Base-by-base conservation (phyloP, 2,329 filamentous ascomycete species). In the Rhinocladiella mackenziei region DNA sequence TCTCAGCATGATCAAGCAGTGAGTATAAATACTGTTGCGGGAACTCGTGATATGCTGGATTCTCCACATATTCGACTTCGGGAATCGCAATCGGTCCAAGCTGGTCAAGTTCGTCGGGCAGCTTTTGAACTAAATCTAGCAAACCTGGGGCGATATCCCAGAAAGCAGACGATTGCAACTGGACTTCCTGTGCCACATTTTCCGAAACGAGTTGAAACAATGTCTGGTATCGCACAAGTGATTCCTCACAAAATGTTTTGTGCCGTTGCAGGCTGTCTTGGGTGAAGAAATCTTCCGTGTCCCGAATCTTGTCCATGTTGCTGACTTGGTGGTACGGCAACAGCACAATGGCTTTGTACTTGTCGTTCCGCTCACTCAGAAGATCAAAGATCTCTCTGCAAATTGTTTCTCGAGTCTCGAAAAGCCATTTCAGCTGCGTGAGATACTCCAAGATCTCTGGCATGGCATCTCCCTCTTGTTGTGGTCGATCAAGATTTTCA, bases 61-160 rank as follows among this genome's bases (percentile, higher is more conserved):
- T 97, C 69, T 97, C 92, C 2, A 83, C 80, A 54, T 83, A 84
- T 65, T 98, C 92, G 13, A 79, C 72, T 0, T 76, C 62, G 0
- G 92, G 89, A 33, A 97, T 89, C 56, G 84, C 78, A 35, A 95
- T 77, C 18, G 77, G 61, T 17, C 66, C 56, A 13, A 46, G 19
- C 3, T 45, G 30, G 15, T 45, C 30, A 20, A 50, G 7, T 43
- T 48, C 28, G 56, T 74, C 66, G 2, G 45, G 43, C 18, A 57
- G 40, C 58, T 85, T 84, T 48, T 94, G 86, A 8, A 94, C 76
- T 34, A 97, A 72, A 11, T 81, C 76, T 18, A 84, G 75, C 0
- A 98, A 75, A 3, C 83, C 81, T 2, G 92, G 92, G 1, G 89
- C 91, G 58, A 97, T 94, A 61, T 98, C 92, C 92, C 92, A 98